Conservation (phyloP, 768 basidiomycete species). For the Leccinum arenicola region DNA sequence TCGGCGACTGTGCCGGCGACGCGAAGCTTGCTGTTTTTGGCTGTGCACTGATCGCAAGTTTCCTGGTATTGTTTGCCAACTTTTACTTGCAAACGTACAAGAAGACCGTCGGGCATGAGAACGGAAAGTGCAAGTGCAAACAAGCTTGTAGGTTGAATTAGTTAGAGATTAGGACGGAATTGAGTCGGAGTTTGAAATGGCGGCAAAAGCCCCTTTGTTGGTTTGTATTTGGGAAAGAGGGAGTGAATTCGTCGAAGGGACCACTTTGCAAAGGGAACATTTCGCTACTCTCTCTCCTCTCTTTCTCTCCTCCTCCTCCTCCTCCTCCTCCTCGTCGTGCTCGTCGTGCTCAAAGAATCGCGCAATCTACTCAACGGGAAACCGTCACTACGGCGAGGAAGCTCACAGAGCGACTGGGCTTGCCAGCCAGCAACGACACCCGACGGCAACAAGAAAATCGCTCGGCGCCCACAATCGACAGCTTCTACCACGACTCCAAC, state of each 20-base stretch:
- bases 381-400: too few species aligned
- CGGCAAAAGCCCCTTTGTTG: conserved; percentile 28
- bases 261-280: conserved; percentile 20
- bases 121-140: background rate
- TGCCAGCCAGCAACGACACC: too few species aligned
- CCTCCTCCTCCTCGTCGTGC: conserved; percentile 15
- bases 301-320: conserved; percentile 1
- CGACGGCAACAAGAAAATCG: too few species aligned
- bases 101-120: background rate
- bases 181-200: conserved; percentile 20
- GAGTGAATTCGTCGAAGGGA: conserved; percentile 10
- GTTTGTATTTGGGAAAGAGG: conserved; percentile 25
- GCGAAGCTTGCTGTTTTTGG: conserved; percentile 15
- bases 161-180: background rate
- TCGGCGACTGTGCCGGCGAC: conserved; percentile 28
- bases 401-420: too few species aligned
- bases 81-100: conserved; percentile 27
- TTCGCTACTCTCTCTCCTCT: conserved; percentile 5
- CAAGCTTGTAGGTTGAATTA: background rate
- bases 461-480: too few species aligned
- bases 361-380: background rate
- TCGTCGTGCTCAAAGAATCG: conserved; percentile 13
- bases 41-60: conserved; percentile 15
- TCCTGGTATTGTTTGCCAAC: conserved; percentile 23
- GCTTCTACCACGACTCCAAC: conserved; percentile 4